Evolutionary conservation across 1,139 yeast species (phyloP), one percentile per base, ranked within the genome.

Genomic region (Lodderomyces parapsilosis): DNA sequence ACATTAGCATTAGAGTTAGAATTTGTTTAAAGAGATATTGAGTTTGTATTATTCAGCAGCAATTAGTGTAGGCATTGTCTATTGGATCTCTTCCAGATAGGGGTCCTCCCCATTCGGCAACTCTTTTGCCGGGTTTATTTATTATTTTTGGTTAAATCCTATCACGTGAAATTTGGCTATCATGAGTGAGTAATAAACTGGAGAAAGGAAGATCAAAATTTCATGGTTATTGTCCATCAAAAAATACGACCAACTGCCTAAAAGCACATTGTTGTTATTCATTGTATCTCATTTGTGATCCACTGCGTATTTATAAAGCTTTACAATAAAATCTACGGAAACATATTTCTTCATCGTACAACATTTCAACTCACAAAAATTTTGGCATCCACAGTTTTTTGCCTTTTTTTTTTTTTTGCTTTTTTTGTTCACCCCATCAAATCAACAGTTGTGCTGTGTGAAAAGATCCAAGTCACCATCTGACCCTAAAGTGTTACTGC

Each of bases 361-460:
- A 7, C 23, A 20, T 20, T n/a, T 20, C 23, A 8, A 8, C 5
- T 20, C 23, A 5, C 23, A 30, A 30, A 32, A n/a, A n/a, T n/a
- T 17, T 11, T 15, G 14, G 20, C 27, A 36, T 25, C 39, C 39
- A 37, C 39, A 37, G 36, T 39, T 42, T 39, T 42, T 17, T 14
- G 28, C 15, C 31, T 41, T 28, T 30, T 31, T 32, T 32, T 20
- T 36, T 38, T 36, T 3, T 22, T 35, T 22, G 20, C n/a, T 33
- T 19, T 19, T 5, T 19, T 33, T 33, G 17, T n/a, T n/a, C 31
- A n/a, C 10, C 24, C 35, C n/a, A 10, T 22, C n/a, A 24, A 24
- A 32, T 27, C 36, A 50, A 49, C 38, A 47, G 10, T 24, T 24
- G 27, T 9, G 4, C 4, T n/a, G n/a, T 24, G n/a, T n/a, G 8